Percentiles rank a stretch among this genome's conserved stretches.
Conservation (phyloP, 2,329 filamentous ascomycete genomes). For the Septoria linicola region DNA sequence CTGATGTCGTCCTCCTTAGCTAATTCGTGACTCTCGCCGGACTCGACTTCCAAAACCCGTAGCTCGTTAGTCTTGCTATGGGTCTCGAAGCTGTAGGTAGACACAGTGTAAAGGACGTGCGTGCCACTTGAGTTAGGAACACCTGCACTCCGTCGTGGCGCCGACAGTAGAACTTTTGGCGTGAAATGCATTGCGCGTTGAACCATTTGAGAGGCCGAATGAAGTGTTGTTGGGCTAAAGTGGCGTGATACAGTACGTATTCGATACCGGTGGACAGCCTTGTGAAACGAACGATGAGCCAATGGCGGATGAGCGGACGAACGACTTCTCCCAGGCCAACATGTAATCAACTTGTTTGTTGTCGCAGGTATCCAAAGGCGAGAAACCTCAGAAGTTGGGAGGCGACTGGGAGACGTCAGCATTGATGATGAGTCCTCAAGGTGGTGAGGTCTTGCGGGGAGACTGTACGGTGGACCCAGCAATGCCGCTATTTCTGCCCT, state of each 20-base stretch:
- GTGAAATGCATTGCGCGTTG: constrained; percentile 70
- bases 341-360: background rate
- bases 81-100: constrained; percentile 75
- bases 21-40: constrained; percentile 64
- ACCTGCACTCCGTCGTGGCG: constrained; percentile 69
- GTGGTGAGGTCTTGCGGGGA: background rate
- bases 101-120: constrained; percentile 65
- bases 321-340: too few species aligned
- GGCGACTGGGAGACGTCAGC: background rate
- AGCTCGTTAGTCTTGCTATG: constrained; percentile 69
- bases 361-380: background rate
- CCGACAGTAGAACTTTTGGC: constrained; percentile 72
- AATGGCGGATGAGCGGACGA: too few species aligned
- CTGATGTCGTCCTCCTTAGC: constrained; percentile 64
- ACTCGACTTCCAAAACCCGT: constrained; percentile 67
- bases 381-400: background rate
- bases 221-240: background rate
- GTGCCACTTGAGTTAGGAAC: constrained; percentile 67
- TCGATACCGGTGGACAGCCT: background rate
- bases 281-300: background rate
- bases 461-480: background rate
- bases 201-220: constrained; percentile 55
- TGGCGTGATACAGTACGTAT: background rate
- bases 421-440: constrained; percentile 2
- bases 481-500: too few species aligned